These are phyloP conservation scores for Byssochlamys sp. DNA, from an alignment of 2,329 filamentous ascomycete genomes.

Conservation along the genomic window DNA sequence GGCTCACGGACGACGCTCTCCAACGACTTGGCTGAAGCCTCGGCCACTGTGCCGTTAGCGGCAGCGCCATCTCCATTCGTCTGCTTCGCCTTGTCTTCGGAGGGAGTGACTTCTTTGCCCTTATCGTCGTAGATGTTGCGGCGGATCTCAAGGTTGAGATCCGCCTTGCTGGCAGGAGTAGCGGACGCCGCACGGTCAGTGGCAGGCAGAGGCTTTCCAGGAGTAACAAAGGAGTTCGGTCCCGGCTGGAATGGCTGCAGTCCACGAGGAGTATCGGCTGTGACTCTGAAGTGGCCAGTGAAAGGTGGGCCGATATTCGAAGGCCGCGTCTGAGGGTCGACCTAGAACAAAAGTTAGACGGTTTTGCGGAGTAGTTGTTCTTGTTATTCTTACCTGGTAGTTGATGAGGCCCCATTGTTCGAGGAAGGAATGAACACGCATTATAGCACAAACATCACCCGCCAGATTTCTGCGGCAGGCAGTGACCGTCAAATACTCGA, in stretches of 20 bases:
- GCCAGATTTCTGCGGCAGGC: slow-evolving; percentile 90
- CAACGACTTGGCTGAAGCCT: slow-evolving; percentile 56
- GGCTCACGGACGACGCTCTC: slow-evolving; percentile 51
- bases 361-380: slow-evolving; percentile 16
- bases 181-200: slow-evolving; percentile 65
- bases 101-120: slow-evolving; percentile 70
- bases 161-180: slow-evolving; percentile 59
- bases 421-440: slow-evolving; percentile 94
- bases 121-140: slow-evolving; percentile 92
- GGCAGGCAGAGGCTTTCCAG: slow-evolving; percentile 52
- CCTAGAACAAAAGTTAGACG: slow-evolving; percentile 44
- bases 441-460: slow-evolving; percentile 96
- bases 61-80: slow-evolving; percentile 62
- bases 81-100: slow-evolving; percentile 56
- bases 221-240: slow-evolving; percentile 57
- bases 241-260: slow-evolving; percentile 91
- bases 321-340: slow-evolving; percentile 88
- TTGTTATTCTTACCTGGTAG: slow-evolving; percentile 62
- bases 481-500: slow-evolving; percentile 93
- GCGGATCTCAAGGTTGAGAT: slow-evolving; percentile 83
- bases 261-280: slow-evolving; percentile 87
- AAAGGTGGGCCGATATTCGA: slow-evolving; percentile 94
- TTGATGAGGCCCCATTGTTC: slow-evolving; percentile 99
- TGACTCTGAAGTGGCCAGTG: slow-evolving; percentile 92
- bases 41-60: slow-evolving; percentile 52